These are phyloP conservation scores for Ophidiomyces ophidiicola DNA, from an alignment of 2,329 filamentous ascomycete species.

Conservation along the genomic window DNA sequence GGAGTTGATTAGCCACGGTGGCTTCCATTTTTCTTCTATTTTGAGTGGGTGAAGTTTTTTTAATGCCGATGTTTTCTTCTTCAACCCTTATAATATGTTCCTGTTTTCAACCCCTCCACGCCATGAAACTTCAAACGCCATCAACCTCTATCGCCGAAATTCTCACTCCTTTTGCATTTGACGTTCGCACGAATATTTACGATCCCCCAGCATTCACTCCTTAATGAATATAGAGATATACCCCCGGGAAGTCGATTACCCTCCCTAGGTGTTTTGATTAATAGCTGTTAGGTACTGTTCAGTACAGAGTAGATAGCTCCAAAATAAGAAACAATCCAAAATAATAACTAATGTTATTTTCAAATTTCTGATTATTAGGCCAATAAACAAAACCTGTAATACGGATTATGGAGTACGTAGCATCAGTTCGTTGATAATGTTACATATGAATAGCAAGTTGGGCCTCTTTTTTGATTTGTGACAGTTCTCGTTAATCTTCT, in stretches of 20 bases:
- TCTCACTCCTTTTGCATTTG: too few species aligned
- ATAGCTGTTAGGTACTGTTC: not conserved
- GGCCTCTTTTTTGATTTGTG: too few species aligned
- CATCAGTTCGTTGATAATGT: too few species aligned
- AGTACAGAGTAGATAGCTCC: not conserved
- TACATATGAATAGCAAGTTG: too few species aligned
- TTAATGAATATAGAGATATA: conserved; percentile 9
- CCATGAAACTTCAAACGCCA: too few species aligned
- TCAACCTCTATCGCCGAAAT: too few species aligned
- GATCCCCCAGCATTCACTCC: conserved; percentile 5
- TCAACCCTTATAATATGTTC: not conserved
- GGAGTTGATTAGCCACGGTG: too few species aligned
- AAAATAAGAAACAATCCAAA: not conserved
- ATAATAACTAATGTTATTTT: not conserved
- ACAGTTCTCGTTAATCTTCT: too few species aligned
- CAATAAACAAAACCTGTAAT: too few species aligned
- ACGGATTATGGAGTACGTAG: too few species aligned
- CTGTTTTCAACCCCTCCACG: too few species aligned
- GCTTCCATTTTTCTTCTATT: conserved; percentile 1
- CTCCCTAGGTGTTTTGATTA: conserved; percentile 3
- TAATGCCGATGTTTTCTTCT: not conserved
- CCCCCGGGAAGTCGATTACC: conserved; percentile 8
- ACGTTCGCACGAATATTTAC: too few species aligned
- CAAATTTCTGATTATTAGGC: not conserved
- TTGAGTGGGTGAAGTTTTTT: not conserved